A percentile compares a stretch with the other conserved stretches of the same genome.
Conservation (phyloP, 495 filamentous ascomycete species). For the Neurospora sp. region DNA sequence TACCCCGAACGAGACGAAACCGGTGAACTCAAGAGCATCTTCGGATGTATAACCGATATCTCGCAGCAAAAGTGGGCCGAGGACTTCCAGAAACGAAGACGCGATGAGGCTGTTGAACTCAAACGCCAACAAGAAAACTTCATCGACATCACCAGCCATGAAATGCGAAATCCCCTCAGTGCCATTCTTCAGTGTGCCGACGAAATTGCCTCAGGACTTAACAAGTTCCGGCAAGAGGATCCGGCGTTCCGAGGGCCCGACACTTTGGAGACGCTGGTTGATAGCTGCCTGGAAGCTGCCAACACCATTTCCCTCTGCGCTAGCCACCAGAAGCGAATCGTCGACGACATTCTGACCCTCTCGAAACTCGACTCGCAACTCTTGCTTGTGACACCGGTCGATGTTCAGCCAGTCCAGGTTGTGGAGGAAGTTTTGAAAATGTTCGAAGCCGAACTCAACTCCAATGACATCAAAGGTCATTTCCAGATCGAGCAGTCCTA, state of each 20-base stretch:
- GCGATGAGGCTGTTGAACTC: conserved; percentile 52
- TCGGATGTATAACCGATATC: conserved; percentile 52
- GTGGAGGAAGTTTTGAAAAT: conserved; percentile 65
- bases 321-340: conserved; percentile 66
- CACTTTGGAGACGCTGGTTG: conserved; percentile 24
- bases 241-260: conserved; percentile 4
- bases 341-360: conserved; percentile 73
- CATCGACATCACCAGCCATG: conserved; percentile 82
- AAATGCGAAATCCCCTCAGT: conserved; percentile 76
- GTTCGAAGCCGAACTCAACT: conserved; percentile 69
- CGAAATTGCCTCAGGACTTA: conserved; percentile 52
- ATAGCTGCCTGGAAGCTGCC: conserved; percentile 60
- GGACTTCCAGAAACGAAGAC: conserved; percentile 49
- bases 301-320: conserved; percentile 78
- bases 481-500: conserved; percentile 60
- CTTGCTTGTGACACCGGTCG: conserved; percentile 63
- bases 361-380: conserved; percentile 81
- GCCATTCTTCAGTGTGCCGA: conserved; percentile 77
- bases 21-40: conserved; percentile 55
- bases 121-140: conserved; percentile 72
- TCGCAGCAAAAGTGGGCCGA: conserved; percentile 53
- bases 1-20: conserved; percentile 51
- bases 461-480: conserved; percentile 59
- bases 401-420: conserved; percentile 58
- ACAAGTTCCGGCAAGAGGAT: conserved; percentile 24